Percentiles rank a stretch among this genome's conserved stretches.
These are phyloP conservation scores for Sporothrix dimorphospora DNA, from an alignment of 2,329 filamentous ascomycete species.

Conservation along the genomic window DNA sequence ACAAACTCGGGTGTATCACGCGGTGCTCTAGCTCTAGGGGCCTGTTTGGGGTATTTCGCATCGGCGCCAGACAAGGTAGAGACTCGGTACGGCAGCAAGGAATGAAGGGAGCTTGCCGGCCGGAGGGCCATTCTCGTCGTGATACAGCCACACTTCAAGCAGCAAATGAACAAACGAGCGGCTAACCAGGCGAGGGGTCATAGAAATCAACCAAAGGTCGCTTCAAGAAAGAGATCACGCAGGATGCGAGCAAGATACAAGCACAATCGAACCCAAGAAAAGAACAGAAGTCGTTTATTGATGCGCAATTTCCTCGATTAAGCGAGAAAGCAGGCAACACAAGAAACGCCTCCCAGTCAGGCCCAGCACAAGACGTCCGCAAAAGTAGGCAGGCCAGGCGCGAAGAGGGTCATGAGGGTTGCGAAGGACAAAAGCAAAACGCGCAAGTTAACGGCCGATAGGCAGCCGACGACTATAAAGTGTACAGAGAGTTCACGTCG, in stretches of 20 bases:
- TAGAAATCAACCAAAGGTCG: not conserved
- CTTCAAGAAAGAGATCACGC: not conserved
- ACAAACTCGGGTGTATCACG: not conserved
- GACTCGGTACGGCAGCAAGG: not conserved
- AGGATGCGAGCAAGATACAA: not conserved
- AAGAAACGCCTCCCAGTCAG: not conserved
- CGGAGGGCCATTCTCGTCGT: not conserved
- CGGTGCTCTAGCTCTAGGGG: not conserved
- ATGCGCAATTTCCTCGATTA: constrained; percentile 18
- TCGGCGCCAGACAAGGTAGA: not conserved
- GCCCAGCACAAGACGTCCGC: not conserved
- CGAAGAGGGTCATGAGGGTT: not conserved
- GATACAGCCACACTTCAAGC: not conserved
- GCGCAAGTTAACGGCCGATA: constrained; percentile 29
- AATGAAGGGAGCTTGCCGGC: not conserved
- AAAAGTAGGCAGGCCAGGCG: not conserved
- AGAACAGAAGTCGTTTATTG: constrained; percentile 1
- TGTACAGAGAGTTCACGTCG: not conserved
- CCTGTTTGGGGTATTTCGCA: not conserved
- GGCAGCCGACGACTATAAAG: constrained; percentile 14
- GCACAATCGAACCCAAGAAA: too few relatives aligned
- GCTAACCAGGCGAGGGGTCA: not conserved
- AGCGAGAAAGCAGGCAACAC: constrained; percentile 26
- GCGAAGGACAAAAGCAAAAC: not conserved
- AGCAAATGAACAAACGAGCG: not conserved